Base-by-base conservation (phyloP, 345 rosid genomes). In the Euphorbia lathyris region DNA sequence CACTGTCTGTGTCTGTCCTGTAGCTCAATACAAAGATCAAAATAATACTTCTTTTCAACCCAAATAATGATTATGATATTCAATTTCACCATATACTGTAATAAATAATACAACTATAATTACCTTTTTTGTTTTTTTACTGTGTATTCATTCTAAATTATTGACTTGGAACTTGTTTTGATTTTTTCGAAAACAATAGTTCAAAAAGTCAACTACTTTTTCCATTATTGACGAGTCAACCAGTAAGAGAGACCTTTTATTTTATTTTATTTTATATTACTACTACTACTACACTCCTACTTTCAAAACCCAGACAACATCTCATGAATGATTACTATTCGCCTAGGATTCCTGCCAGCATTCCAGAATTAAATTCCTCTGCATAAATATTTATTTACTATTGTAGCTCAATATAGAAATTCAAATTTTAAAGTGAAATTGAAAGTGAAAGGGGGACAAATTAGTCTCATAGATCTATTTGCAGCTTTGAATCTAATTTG, bases 291-390 rank as follows among this genome's bases (percentile, higher is more conserved):
- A n/a, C n/a, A n/a, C 2, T 45, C 2, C 52, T 42, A 42, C 16
- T 63, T 42, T 17, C 19, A 63, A 4, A 11, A 19, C 12, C 25
- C 22, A 5, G 48, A 61, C 65, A 61, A 6, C 25, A 25, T 43
- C 32, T 22, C 66, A 11, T 13, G 9, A 50, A 63, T 43, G 32
- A 42, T 20, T 42, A 22, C 51, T 17, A n/a, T n/a, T 30, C 25
- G 71, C 71, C 62, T 55, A 36, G 62, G 71, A 55, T 68, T 14
- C 36, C 20, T 55, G 14, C 58, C 26, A 8, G 3, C 43, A 19
- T 66, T 50, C 56, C 17, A 26, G 25, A 45, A 65, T 19, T 7
- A 29, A 43, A 9, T 9, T 27, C 9, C 38, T 30, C 8, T 16
- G 12, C 4, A n/a, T 30, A 29, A 1, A 17, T 1, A 30, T 30